Base-by-base conservation (phyloP, 2,329 filamentous ascomycete species). In the Pseudocercospora fijiensis region DNA sequence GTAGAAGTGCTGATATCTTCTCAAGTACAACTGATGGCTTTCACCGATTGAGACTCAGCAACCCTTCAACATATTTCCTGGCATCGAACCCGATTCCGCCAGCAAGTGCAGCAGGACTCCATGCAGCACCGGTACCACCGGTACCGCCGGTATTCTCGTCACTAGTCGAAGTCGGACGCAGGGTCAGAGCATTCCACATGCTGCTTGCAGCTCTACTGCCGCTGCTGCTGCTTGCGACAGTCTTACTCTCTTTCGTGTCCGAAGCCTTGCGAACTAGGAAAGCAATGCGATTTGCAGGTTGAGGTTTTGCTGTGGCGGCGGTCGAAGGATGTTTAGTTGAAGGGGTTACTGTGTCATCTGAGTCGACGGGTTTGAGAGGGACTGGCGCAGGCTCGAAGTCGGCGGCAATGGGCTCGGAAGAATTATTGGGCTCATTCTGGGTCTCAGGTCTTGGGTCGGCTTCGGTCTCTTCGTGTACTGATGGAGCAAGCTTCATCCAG, bases 41-140 rank as follows among this genome's bases (percentile, higher is more conserved):
- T 65, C 60, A 82, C 37, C 80, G 76, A 73, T 83, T 84, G 72
- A 92, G 75, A 72, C 83, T 90, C 75, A 92, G 78, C 61, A 93
- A 74, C 1, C 86, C 87, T 75, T 92, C 90, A 3, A 92, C 86
- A 75, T 92, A 92, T 73, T 84, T 85, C 75, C 87, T 84, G 28
- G 90, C 91, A 79, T 93, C 90, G 33, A 92, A 83, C 0, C 90
- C 90, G 67, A 93, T 91, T 0, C 90, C 90, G 71, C 90, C 87
- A 0, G 85, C 86, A 67, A 92, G 76, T 61, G 84, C 83, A 20
- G 82, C 84, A 51, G 69, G 72, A 37, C 69, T 75, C 69, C 69
- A 73, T 13, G n/a, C n/a, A n/a, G n/a, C n/a, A n/a, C 69, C 72
- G 30, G 65, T 70, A 27, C 67, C 63, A 4, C 62, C n/a, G n/a